phyloP scores from a whole-genome alignment of 129 eudicot species.

The Arctium lappa region DNA sequence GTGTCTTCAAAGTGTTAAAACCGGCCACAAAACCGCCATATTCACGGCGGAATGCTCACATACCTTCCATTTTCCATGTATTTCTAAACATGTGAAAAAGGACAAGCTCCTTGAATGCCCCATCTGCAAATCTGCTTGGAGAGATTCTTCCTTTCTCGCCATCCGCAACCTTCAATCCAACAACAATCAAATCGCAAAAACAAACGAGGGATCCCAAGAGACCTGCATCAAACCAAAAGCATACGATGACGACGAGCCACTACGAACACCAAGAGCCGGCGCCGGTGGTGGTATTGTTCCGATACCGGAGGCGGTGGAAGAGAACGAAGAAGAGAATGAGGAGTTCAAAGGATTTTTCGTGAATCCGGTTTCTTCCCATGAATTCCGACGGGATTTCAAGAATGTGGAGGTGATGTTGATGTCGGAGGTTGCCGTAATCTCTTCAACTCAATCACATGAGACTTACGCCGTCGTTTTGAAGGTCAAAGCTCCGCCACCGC shows the following conservation, averaged over 20 bases:
- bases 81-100: slow-evolving; percentile 48
- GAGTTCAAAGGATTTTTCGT: slow-evolving; percentile 83
- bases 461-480: slow-evolving; percentile 65
- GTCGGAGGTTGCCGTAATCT: slow-evolving; percentile 68
- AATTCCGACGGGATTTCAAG: slow-evolving; percentile 8
- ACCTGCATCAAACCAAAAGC: neutral
- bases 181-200: neutral
- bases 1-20: slow-evolving; percentile 79
- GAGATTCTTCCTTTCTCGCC: slow-evolving; percentile 66
- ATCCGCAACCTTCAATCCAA: slow-evolving; percentile 29
- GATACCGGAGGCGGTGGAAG: slow-evolving; percentile 49
- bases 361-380: slow-evolving; percentile 37
- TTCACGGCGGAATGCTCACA: slow-evolving; percentile 92
- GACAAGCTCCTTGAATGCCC: slow-evolving; percentile 59
- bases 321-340: slow-evolving; percentile 36
- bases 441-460: slow-evolving; percentile 36
- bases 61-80: slow-evolving; percentile 85
- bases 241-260: slow-evolving; percentile 79
- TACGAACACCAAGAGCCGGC: slow-evolving; percentile 47
- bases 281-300: slow-evolving; percentile 32
- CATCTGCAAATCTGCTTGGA: slow-evolving; percentile 68
- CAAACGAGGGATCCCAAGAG: neutral
- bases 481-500: slow-evolving; percentile 75
- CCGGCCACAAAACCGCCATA: slow-evolving; percentile 78
- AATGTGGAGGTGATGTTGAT: slow-evolving; percentile 53